Evolutionary conservation across 2,329 filamentous ascomycete genomes (phyloP).

Genomic region (Fusarium redolens): DNA sequence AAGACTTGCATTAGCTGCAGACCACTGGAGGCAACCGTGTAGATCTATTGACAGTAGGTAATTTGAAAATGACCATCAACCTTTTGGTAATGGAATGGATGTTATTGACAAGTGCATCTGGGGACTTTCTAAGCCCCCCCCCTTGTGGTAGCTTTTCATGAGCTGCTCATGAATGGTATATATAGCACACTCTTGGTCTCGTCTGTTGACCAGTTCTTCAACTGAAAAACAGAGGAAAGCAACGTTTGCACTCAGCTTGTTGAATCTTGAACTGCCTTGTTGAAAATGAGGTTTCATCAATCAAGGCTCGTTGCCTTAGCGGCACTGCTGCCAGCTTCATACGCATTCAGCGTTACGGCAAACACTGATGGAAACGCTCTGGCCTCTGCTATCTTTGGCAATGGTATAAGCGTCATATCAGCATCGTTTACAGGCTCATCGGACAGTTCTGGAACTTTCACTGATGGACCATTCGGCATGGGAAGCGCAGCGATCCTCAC

Average conservation of each 20-base stretch:
- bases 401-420: not conserved
- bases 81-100: not conserved
- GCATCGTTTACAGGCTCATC: not conserved
- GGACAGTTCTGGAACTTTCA: not conserved
- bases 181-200: not conserved
- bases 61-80: not conserved
- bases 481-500: not conserved
- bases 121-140: not conserved
- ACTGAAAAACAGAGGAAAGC: not conserved
- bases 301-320: not conserved
- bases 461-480: not conserved
- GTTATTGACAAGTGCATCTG: not conserved
- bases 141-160: not conserved
- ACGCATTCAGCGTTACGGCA: not conserved
- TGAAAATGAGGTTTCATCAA: not conserved
- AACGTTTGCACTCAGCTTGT: not conserved
- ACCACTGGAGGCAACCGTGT: not conserved
- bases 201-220: not conserved
- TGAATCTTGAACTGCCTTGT: not conserved
- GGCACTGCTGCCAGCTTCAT: not conserved
- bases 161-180: not conserved
- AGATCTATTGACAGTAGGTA: not conserved
- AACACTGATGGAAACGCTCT: not conserved
- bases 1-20: not conserved
- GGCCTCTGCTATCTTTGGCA: not conserved